Conservation (phyloP, 2,329 filamentous ascomycete genomes). For the Dothistroma pini region DNA sequence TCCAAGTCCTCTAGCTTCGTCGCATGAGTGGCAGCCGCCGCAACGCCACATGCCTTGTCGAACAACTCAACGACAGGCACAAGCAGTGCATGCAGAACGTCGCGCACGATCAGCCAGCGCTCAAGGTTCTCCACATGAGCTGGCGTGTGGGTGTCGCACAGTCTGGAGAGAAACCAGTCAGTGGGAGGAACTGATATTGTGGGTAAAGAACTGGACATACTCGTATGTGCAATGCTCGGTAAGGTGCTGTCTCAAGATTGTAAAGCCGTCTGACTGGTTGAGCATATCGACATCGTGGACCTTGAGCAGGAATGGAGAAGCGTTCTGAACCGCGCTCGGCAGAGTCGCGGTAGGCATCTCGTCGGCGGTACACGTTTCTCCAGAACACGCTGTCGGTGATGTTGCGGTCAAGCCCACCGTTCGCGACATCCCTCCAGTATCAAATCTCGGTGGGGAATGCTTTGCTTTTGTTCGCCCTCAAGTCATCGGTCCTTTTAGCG, state of each 20-base stretch:
- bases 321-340: conserved; percentile 19
- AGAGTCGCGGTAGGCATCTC: conserved; percentile 16
- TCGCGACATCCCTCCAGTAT: background rate
- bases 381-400: background rate
- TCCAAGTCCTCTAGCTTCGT: conserved; percentile 52
- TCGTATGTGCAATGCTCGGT: conserved; percentile 39
- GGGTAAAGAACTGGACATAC: conserved; percentile 23
- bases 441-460: background rate
- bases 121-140: conserved; percentile 34
- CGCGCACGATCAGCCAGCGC: conserved; percentile 52
- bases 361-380: background rate
- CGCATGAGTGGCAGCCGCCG: conserved; percentile 48
- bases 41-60: conserved; percentile 52
- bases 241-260: conserved; percentile 42
- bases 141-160: conserved; percentile 42
- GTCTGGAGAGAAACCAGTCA: conserved; percentile 44
- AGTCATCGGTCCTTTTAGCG: background rate
- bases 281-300: conserved; percentile 41
- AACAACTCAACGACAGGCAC: conserved; percentile 57
- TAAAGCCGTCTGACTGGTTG: conserved; percentile 41
- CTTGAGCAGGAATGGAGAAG: conserved; percentile 43
- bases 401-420: background rate
- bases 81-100: conserved; percentile 57
- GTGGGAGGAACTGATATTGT: conserved; percentile 1
- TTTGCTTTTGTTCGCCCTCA: background rate